Conservation (phyloP, 495 filamentous ascomycete species). For the Lophiotrema nucula region DNA sequence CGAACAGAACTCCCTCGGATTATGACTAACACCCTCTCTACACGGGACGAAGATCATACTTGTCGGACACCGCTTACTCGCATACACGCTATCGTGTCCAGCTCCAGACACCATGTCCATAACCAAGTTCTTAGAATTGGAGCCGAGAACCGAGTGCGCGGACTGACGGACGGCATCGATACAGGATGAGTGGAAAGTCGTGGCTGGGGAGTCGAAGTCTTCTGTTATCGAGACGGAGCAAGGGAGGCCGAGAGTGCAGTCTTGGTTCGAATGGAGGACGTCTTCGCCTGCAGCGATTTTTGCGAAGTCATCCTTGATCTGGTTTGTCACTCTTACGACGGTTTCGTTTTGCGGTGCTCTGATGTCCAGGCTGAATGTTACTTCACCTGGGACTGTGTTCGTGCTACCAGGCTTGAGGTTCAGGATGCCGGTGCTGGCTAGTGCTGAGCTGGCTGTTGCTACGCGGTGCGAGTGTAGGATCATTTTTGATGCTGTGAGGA, state of each 20-base stretch:
- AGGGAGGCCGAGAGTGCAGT: conserved; percentile 50
- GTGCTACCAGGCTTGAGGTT: conserved; percentile 65
- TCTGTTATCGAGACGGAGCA: conserved; percentile 59
- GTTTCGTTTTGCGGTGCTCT: conserved; percentile 59
- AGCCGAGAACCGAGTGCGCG: conserved; percentile 54
- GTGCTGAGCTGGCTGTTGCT: conserved; percentile 54
- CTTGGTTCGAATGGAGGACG: conserved; percentile 40
- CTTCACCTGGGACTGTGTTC: conserved; percentile 71
- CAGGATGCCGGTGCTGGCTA: conserved; percentile 72
- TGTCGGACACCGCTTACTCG: conserved; percentile 58
- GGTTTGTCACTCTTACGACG: conserved; percentile 56
- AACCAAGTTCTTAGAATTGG: conserved; percentile 43
- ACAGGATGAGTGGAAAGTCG: conserved; percentile 68
- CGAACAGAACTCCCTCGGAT: conserved; percentile 61
- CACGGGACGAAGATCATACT: conserved; percentile 70
- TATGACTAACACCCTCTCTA: conserved; percentile 64
- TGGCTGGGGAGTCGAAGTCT: conserved; percentile 64
- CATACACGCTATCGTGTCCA: conserved; percentile 64
- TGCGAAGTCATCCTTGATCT: conserved; percentile 55
- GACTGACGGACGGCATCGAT: conserved; percentile 64
- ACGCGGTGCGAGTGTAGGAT: conserved; percentile 65
- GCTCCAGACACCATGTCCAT: conserved; percentile 56
- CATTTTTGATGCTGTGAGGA: conserved; percentile 66
- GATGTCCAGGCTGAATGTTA: conserved; percentile 71
- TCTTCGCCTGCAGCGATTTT: conserved; percentile 57